Percentiles rank a stretch among this genome's conserved stretches.
These are phyloP conservation scores for Puccinellia tenuiflora DNA, from an alignment of 176 grass and related monocot species.

Conservation along the genomic window DNA sequence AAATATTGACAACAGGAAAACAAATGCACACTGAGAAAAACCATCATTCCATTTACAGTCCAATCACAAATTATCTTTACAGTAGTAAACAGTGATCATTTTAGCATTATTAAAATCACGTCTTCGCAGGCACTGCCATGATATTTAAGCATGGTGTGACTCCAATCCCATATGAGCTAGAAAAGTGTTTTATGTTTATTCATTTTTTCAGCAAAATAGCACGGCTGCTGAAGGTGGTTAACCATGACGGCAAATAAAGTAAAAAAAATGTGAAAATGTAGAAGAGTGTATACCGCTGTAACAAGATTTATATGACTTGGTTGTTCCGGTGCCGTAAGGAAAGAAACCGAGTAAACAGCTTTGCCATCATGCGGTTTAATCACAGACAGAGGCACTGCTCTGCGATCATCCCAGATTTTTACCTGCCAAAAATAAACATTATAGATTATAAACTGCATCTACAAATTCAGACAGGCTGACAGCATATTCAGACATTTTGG, in stretches of 20 bases:
- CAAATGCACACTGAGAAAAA: neutral
- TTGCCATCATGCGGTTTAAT: conserved; percentile 77
- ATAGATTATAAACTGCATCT: neutral
- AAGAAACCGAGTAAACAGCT: conserved; percentile 74
- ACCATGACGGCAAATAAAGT: neutral
- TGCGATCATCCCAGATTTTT: conserved; percentile 95
- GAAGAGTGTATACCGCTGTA: conserved; percentile 69
- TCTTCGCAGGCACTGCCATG: neutral
- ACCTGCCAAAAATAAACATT: conserved; percentile 48
- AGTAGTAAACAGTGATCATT: neutral
- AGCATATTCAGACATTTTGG: neutral
- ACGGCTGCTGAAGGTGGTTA: neutral
- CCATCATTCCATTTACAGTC: neutral
- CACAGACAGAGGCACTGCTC: conserved; percentile 43
- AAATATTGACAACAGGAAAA: neutral
- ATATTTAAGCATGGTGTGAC: neutral
- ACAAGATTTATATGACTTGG: conserved; percentile 92
- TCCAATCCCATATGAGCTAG: neutral
- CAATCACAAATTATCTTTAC: neutral
- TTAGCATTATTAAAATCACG: neutral
- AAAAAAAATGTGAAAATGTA: neutral
- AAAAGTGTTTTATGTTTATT: neutral
- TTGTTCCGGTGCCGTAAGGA: conserved; percentile 70
- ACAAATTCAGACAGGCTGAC: neutral
- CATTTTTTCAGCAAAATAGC: conserved; percentile 18